Evolutionary conservation across 2,329 filamentous ascomycete genomes (phyloP).

Genomic region (Diaporthe australafricana): DNA sequence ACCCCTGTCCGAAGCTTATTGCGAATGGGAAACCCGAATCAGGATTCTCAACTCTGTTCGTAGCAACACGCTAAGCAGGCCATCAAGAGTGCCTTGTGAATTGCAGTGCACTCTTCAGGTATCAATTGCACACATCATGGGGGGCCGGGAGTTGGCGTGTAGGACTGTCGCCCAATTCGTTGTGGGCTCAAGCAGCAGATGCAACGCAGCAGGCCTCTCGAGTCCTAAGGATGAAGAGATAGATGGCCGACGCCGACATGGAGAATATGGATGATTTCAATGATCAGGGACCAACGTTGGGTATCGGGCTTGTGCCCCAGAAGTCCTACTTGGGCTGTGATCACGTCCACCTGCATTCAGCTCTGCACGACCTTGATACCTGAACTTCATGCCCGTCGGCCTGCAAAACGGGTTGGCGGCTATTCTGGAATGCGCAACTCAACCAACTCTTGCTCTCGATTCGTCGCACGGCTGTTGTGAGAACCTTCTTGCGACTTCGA

Average conservation of each 20-base stretch:
- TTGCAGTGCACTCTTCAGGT: slow-evolving; percentile 23
- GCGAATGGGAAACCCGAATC: slow-evolving; percentile 11
- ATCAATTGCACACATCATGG: background rate
- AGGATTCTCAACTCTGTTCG: slow-evolving; percentile 7
- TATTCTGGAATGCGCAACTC: slow-evolving; percentile 18
- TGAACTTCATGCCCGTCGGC: slow-evolving; percentile 16
- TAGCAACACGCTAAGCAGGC: slow-evolving; percentile 2
- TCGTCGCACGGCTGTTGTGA: slow-evolving; percentile 9
- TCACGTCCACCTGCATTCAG: background rate
- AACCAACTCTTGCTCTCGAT: slow-evolving; percentile 6
- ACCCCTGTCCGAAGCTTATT: slow-evolving; percentile 3
- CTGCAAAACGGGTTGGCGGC: slow-evolving; percentile 33
- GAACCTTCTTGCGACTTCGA: slow-evolving; percentile 32
- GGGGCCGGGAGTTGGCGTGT: no score
- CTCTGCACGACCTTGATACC: slow-evolving; percentile 21
- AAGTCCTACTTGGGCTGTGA: slow-evolving; percentile 28
- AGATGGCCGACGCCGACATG: background rate
- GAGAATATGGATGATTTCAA: background rate
- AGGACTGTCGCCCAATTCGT: slow-evolving; percentile 7
- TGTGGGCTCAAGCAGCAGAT: background rate
- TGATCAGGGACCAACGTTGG: background rate
- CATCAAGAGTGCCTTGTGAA: background rate
- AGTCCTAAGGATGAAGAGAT: background rate
- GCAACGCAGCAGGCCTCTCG: background rate
- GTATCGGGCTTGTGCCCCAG: slow-evolving; percentile 22